A percentile compares a stretch with the other conserved stretches of the same genome.
Evolutionary conservation across 352 stramenopile genomes (phyloP).

Genomic region (Pythium rhizo-oryzae): DNA sequence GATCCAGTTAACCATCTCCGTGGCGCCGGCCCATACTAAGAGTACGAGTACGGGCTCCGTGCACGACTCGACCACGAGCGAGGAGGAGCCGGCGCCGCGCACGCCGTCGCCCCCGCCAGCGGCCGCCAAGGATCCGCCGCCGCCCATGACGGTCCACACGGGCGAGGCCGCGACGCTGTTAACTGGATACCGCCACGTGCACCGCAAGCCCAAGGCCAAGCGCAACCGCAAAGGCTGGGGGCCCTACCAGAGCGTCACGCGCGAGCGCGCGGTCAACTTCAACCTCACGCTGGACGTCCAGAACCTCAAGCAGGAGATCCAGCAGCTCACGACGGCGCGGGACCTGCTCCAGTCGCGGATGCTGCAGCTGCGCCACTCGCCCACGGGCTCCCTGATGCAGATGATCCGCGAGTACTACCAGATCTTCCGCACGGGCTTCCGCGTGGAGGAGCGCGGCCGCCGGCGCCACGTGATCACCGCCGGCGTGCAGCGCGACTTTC

Average conservation of each 20-base stretch:
- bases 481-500: slow-evolving; percentile 36
- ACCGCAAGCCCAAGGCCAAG: slow-evolving; percentile 18
- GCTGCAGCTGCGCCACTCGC: slow-evolving; percentile 19
- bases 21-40: not conserved
- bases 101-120: not conserved
- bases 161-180: not conserved
- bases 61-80: not conserved
- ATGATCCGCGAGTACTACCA: slow-evolving; percentile 19
- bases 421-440: slow-evolving; percentile 24
- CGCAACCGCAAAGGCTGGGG: slow-evolving; percentile 35
- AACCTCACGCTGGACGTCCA: slow-evolving; percentile 57
- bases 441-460: slow-evolving; percentile 3
- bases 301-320: slow-evolving; percentile 40
- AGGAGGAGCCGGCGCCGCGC: not conserved
- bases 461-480: slow-evolving; percentile 22
- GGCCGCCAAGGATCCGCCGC: not conserved
- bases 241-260: slow-evolving; percentile 36
- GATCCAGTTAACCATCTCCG: not conserved
- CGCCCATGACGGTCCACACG: not conserved
- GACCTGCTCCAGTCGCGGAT: slow-evolving; percentile 17
- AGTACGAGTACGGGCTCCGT: not conserved
- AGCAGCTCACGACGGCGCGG: slow-evolving; percentile 28
- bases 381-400: slow-evolving; percentile 22
- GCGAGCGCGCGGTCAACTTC: slow-evolving; percentile 44
- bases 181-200: slow-evolving; percentile 7